Base-by-base conservation (phyloP, 2,329 filamentous ascomycete genomes). In the Pyricularia pennisetigena region DNA sequence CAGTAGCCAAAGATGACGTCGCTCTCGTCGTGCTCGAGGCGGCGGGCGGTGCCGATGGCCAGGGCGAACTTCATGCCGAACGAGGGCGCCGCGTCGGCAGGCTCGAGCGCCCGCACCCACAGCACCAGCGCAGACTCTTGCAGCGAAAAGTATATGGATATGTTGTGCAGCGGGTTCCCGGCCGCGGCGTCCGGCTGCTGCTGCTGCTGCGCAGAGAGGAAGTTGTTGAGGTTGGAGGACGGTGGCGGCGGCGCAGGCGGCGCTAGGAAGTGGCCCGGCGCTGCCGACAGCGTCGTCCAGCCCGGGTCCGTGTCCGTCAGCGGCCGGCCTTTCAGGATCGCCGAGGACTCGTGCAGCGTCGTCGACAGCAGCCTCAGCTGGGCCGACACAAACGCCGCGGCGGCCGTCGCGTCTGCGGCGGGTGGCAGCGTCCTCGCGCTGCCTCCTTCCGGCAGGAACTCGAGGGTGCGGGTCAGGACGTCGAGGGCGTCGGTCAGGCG, bases 401-500 rank as follows among this genome's bases (percentile, higher is more conserved):
- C 24, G 74, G 88, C 54, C 32, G 20, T 62, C 4, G 78, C 79
- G 88, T 85, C 82, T 71, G 80, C 82, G 74, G 87, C 84, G 76
- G 87, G n/a, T 29, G 20, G 6, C 26, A 64, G 79, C 81, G 57
- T 64, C 54, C 20, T 24, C 59, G 65, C 2, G 67, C 2, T 24
- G 28, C 64, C n/a, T 29, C 72, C 41, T 16, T 66, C 71, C 23
- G 67, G 70, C 20, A 89, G 88, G 49, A 90, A 90, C 81, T 88
- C 90, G 30, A 90, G 85, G 63, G 90, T 92, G 20, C 96, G 85
- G 73, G 90, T 87, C 66, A 97, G 88, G 64, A 97, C 87, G 77
- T 96, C 92, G 71, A 97, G 86, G 69, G 92, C 90, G 74, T 92
- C 87, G 70, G 91, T 94, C 72, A 98, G 89, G 59, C 93, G 83